phyloP scores from a whole-genome alignment of 73 alveolate genomes.

The Paramecium bursaria region DNA sequence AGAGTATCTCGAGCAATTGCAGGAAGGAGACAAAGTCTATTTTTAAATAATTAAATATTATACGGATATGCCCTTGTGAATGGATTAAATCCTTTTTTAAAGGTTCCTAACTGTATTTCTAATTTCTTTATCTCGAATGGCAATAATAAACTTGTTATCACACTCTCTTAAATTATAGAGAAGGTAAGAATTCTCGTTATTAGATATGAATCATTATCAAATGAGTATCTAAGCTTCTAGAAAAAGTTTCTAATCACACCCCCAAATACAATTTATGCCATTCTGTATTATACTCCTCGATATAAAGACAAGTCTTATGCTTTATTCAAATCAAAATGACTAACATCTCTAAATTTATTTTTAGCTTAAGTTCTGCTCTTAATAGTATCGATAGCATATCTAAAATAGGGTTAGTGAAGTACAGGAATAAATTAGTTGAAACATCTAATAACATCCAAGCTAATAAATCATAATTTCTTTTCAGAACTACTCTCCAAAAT shows the following conservation, averaged over 20 bases:
- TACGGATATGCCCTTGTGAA: not conserved
- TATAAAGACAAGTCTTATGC: constrained; percentile 14
- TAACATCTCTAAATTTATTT: not conserved
- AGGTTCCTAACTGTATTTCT: constrained; percentile 1
- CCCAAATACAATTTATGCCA: constrained; percentile 1
- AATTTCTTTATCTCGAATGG: constrained; percentile 33
- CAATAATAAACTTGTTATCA: constrained; percentile 18
- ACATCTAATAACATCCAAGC: constrained; percentile 58
- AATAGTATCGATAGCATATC: constrained; percentile 28
- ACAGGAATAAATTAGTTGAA: constrained; percentile 36
- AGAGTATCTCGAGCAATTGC: constrained; percentile 47
- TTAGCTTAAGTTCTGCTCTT: constrained; percentile 46
- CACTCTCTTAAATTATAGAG: constrained; percentile 5
- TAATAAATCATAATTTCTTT: constrained; percentile 47
- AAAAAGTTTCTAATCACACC: constrained; percentile 8
- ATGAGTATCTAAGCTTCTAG: not conserved
- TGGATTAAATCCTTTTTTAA: not conserved
- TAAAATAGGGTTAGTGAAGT: not conserved
- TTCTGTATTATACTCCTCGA: constrained; percentile 34
- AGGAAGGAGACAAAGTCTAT: constrained; percentile 20
- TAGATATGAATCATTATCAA: constrained; percentile 22
- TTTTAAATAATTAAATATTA: too few relatives aligned
- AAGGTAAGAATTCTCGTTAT: not conserved
- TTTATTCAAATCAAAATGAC: constrained; percentile 19
- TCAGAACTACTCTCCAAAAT: constrained; percentile 42